Conservation (phyloP, 192 early-diverging fungal species). For the Umbelopsis sp. region DNA sequence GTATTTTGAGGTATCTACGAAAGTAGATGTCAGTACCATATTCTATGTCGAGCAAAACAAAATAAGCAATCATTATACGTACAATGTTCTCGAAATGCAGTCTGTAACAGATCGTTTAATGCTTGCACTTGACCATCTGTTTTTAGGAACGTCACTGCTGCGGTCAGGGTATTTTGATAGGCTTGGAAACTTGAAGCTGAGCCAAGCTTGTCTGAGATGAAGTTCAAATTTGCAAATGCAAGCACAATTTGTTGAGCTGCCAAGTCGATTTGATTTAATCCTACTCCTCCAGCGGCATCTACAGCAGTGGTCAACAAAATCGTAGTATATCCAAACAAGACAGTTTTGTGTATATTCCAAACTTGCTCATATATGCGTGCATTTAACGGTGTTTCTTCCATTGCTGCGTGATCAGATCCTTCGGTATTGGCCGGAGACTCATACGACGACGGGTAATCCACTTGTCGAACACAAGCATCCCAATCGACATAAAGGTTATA, state of each 20-base stretch:
- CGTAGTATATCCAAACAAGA: constrained; percentile 54
- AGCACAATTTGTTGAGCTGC: constrained; percentile 38
- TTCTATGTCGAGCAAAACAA: not conserved
- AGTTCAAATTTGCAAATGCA: constrained; percentile 54
- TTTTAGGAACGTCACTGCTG: constrained; percentile 44
- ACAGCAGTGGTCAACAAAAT: constrained; percentile 46
- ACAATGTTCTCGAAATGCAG: constrained; percentile 35
- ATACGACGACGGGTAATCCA: not conserved
- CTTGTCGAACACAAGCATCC: constrained; percentile 22
- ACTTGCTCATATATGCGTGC: constrained; percentile 18
- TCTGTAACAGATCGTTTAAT: constrained; percentile 24
- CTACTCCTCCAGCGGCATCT: constrained; percentile 29
- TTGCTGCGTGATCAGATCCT: not conserved
- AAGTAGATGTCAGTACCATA: not conserved
- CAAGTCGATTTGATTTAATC: constrained; percentile 4
- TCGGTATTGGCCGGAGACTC: not conserved
- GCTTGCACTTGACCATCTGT: constrained; percentile 26
- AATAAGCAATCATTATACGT: not conserved
- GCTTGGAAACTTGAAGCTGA: constrained; percentile 47
- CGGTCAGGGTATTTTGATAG: constrained; percentile 52
- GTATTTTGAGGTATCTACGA: not conserved
- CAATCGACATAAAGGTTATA: constrained; percentile 30
- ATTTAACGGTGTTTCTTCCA: not conserved
- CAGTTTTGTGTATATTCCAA: constrained; percentile 52
- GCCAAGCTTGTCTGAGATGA: constrained; percentile 49